These are phyloP conservation scores for Selenicereus undatus DNA, from an alignment of 148 eudicot genomes.

Conservation along the genomic window DNA sequence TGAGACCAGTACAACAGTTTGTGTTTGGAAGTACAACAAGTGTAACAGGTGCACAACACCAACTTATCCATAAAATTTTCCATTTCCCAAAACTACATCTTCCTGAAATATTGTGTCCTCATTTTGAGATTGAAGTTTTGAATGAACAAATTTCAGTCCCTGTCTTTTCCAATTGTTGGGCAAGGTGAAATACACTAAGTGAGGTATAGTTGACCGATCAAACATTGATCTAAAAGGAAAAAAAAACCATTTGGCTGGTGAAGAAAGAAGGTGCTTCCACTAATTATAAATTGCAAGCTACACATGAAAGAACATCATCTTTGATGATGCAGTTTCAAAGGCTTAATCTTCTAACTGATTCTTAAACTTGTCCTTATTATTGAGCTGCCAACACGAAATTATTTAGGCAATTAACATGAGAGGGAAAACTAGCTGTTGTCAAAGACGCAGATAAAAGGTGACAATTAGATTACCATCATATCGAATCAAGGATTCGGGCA, in stretches of 20 bases:
- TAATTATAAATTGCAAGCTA: neutral
- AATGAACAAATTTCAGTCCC: neutral
- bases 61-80: neutral
- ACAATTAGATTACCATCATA: conserved; percentile 66
- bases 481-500: conserved; percentile 87
- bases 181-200: neutral
- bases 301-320: neutral
- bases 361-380: neutral
- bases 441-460: neutral
- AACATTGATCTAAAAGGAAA: neutral
- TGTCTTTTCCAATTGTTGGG: neutral
- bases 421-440: neutral
- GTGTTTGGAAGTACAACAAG: too few relatives aligned
- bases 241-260: neutral
- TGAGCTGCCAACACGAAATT: neutral
- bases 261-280: neutral
- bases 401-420: neutral
- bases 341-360: conserved; percentile 1
- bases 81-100: neutral
- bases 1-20: neutral
- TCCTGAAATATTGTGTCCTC: too few relatives aligned
- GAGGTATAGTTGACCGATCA: neutral
- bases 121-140: neutral
- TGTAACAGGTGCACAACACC: too few relatives aligned
- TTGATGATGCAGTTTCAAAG: neutral